Conservation (phyloP, 2,329 filamentous ascomycete species). For the Ilyonectria sp. region DNA sequence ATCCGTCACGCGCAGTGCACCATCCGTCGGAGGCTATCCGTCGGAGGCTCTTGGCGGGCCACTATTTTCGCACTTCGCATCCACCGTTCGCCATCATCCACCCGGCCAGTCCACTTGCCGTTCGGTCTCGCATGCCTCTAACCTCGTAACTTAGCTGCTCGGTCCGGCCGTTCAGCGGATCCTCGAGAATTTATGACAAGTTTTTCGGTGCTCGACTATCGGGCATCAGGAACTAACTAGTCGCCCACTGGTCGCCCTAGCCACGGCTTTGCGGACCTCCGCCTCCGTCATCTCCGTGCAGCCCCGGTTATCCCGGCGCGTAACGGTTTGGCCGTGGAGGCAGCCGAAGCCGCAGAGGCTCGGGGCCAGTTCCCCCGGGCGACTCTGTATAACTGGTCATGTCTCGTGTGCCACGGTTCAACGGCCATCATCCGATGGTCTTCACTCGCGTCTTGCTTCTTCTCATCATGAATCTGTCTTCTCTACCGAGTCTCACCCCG, state of each 20-base stretch:
- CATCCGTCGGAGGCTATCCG: slow-evolving; percentile 7
- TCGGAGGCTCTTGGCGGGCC: slow-evolving; percentile 11
- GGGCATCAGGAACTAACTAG: not conserved
- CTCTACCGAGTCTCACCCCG: slow-evolving; percentile 36
- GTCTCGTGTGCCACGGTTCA: slow-evolving; percentile 26
- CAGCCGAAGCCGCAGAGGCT: not conserved
- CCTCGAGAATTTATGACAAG: not conserved
- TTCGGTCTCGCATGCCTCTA: slow-evolving; percentile 24
- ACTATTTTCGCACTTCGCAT: slow-evolving; percentile 6
- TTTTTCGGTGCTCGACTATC: not conserved
- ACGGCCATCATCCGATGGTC: slow-evolving; percentile 9
- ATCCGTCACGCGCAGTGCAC: not conserved
- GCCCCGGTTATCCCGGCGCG: not conserved
- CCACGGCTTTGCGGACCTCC: too few species aligned
- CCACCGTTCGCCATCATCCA: not conserved
- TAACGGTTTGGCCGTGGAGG: too few species aligned
- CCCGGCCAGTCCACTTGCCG: slow-evolving; percentile 42
- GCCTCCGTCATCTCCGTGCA: not conserved
- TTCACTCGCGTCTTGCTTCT: slow-evolving; percentile 25
- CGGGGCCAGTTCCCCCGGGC: not conserved
- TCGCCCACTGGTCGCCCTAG: not conserved
- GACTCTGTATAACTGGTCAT: slow-evolving; percentile 2
- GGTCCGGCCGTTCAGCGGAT: not conserved
- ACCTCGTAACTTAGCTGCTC: not conserved
- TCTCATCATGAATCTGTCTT: slow-evolving; percentile 39